Evolutionary conservation across 2,329 filamentous ascomycete species (phyloP).

Genomic region (Arthrobotrys pseudoclavata): DNA sequence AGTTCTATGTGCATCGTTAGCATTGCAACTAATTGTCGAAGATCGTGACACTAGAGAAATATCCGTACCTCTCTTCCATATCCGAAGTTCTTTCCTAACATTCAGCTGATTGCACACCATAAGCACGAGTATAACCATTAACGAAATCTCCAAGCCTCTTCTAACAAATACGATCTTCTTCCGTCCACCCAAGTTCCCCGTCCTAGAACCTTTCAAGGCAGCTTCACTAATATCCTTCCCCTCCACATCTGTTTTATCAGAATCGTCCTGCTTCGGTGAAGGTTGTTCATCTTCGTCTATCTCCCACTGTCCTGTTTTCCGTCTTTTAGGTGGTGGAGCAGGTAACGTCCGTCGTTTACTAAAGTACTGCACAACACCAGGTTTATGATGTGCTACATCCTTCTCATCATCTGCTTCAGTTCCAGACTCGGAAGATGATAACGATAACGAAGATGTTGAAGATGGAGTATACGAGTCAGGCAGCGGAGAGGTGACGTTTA

Average conservation of each 20-base stretch:
- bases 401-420: constrained; percentile 64
- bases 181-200: constrained; percentile 55
- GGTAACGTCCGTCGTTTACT: constrained; percentile 58
- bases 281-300: constrained; percentile 61
- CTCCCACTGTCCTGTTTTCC: constrained; percentile 61
- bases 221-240: constrained; percentile 44
- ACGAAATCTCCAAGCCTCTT: constrained; percentile 61
- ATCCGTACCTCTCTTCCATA: constrained; percentile 61
- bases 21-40: constrained; percentile 35
- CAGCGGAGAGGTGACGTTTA: constrained; percentile 15
- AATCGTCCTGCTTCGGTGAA: constrained; percentile 59
- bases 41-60: not conserved
- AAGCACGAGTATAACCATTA: constrained; percentile 62
- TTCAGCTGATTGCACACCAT: constrained; percentile 60
- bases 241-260: constrained; percentile 56
- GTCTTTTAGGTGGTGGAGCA: constrained; percentile 62
- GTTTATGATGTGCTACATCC: constrained; percentile 53
- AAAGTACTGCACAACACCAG: constrained; percentile 45
- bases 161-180: constrained; percentile 62
- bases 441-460: constrained; percentile 63
- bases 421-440: constrained; percentile 65
- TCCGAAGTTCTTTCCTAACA: constrained; percentile 61
- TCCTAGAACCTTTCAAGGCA: constrained; percentile 40
- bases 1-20: constrained; percentile 32
- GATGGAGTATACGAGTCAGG: constrained; percentile 26